Base-by-base conservation (phyloP, 176 grass and related monocot genomes). In the Phoenix roebelenii region DNA sequence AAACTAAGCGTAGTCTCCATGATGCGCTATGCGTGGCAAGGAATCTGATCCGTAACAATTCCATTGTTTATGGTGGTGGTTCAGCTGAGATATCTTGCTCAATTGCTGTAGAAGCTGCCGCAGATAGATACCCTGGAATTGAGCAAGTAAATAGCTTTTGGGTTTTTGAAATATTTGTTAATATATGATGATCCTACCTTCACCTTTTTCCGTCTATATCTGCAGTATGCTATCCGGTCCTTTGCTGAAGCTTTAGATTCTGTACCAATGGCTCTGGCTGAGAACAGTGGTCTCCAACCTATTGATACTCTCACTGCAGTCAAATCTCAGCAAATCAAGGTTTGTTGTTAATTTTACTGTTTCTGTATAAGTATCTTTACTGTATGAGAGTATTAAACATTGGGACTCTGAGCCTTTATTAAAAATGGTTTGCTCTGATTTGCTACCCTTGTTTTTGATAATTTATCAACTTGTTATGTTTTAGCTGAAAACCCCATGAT, bases 271-370 rank as follows among this genome's bases (percentile, higher is more conserved):
- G 87, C 92, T 63, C 82, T 90, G 49, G 83, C 86, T 25, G 80
- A 96, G 72, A 96, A 90, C 56, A 85, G 92, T 72, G 92, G 87
- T 58, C 82, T 90, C 61, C 49, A 76, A 56, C 87, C 83, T 59
- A 85, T 96, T 71, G 78, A 88, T 85, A 96, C 80, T 3, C 69
- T 90, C 25, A 88, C 92, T 23, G 83, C 48, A 0, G 86, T 90
- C 39, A 96, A 96, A 82, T 77, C 80, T 80, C 81, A 96, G 68
- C 81, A 90, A 77, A 69, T 90, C 53, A 90, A 87, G 91, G 86
- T 96, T 35, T 35, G 32, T 35, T 35, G 32, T 35, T 35, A 35
- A 35, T 1, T 35, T 35, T 35, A 35, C 32, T 35, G 7, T 35
- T 35, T 35, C 7, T 35, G 5, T 28, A 28, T 28, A 3, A 28